Conservation (phyloP, 208 protist genomes). For the Vickermania spadyakhi region DNA sequence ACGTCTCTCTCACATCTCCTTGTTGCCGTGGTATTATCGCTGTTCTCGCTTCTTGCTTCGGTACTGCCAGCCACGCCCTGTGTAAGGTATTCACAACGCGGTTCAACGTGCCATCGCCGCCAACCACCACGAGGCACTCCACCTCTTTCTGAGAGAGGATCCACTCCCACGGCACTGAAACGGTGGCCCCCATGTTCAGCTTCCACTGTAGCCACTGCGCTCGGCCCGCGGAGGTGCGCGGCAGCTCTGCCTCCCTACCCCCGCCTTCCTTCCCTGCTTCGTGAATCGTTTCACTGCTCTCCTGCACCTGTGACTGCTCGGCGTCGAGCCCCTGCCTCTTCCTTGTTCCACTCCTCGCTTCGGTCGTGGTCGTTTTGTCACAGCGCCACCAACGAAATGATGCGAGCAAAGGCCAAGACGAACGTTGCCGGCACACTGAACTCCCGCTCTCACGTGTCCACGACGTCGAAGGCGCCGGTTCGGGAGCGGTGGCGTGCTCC, state of each 20-base stretch:
- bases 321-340: too few species aligned
- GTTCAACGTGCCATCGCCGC: constrained; percentile 75
- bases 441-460: too few species aligned
- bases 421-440: too few species aligned
- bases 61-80: not conserved
- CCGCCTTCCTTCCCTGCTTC: not conserved
- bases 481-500: not conserved
- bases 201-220: too few species aligned
- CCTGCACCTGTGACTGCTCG: not conserved
- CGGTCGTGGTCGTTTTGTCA: too few species aligned
- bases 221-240: not conserved
- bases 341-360: too few species aligned
- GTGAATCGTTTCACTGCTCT: not conserved
- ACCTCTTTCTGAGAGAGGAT: not conserved
- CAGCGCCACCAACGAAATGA: too few species aligned
- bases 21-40: not conserved
- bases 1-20: not conserved
- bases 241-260: not conserved
- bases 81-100: constrained; percentile 54
- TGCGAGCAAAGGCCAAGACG: too few species aligned
- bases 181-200: too few species aligned
- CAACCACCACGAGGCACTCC: constrained; percentile 48
- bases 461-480: too few species aligned
- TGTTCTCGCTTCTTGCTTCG: not conserved
- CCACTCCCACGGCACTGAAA: not conserved